Conservation (phyloP, 129 eudicot genomes). For the Rutidosis leptorrhynchoides region DNA sequence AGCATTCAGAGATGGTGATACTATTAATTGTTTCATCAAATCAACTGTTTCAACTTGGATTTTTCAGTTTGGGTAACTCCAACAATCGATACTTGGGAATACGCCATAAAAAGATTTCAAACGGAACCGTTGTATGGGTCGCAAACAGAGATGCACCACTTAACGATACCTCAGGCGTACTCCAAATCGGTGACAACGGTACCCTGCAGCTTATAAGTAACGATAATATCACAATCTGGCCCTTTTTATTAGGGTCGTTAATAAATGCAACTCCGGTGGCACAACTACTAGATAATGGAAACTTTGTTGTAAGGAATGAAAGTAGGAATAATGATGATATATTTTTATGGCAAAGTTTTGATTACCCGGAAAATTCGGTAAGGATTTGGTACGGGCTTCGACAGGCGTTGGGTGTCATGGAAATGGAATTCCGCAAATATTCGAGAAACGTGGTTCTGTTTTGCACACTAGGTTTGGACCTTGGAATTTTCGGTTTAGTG, state of each 20-base stretch:
- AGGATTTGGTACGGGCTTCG: constrained; percentile 23
- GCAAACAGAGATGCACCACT: constrained; percentile 38
- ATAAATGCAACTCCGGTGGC: constrained; percentile 20
- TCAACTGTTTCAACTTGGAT: constrained; percentile 30
- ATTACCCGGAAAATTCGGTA: constrained; percentile 42
- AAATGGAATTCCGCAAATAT: constrained; percentile 38
- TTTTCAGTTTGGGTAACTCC: constrained; percentile 36
- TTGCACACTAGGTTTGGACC: constrained; percentile 30
- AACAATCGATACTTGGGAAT: constrained; percentile 35
- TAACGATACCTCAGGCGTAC: constrained; percentile 13
- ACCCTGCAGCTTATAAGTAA: constrained; percentile 12
- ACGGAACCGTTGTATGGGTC: constrained; percentile 40
- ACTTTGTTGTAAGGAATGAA: constrained; percentile 25
- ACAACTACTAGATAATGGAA: constrained; percentile 33
- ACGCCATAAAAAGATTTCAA: constrained; percentile 28
- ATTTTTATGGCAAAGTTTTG: constrained; percentile 39
- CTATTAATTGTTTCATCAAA: constrained; percentile 17
- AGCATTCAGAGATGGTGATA: constrained; percentile 15
- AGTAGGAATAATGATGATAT: neutral
- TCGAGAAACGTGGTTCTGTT: neutral
- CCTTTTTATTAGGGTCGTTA: constrained; percentile 13
- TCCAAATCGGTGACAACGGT: constrained; percentile 20
- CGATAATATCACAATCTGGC: constrained; percentile 13
- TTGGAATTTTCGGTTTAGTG: constrained; percentile 39
- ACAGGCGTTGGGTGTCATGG: constrained; percentile 29